Evolutionary conservation across 1,284 basidiomycete genomes (phyloP).

Genomic region (Apiotrichum montevideense): DNA sequence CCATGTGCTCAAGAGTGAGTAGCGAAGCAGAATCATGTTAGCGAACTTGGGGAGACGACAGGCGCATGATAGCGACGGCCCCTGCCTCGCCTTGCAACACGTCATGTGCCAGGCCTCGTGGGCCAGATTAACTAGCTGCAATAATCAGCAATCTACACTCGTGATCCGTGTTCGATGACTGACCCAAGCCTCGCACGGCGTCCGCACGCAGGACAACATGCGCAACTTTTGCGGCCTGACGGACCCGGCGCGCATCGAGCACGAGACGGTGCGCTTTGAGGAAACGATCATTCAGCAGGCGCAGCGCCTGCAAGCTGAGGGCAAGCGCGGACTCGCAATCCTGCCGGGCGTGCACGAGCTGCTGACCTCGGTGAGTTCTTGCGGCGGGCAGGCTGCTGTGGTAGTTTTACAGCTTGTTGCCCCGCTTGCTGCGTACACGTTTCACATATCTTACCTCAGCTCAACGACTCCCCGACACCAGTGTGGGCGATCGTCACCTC

Average conservation of each 20-base stretch:
- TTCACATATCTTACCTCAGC: conserved; percentile 46
- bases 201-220: conserved; percentile 64
- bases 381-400: too few relatives aligned
- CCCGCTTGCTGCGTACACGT: background rate
- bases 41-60: too few relatives aligned
- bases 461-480: conserved; percentile 64
- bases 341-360: conserved; percentile 40
- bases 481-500: conserved; percentile 75
- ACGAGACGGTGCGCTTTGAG: conserved; percentile 38
- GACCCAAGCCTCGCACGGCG: conserved; percentile 62
- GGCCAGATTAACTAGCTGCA: background rate
- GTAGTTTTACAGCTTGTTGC: background rate
- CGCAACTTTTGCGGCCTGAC: conserved; percentile 60
- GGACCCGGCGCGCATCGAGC: conserved; percentile 54
- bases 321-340: conserved; percentile 40
- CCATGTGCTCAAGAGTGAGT: conserved; percentile 42
- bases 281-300: conserved; percentile 42
- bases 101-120: background rate
- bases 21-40: background rate
- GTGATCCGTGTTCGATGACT: background rate
- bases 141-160: background rate
- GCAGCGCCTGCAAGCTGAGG: conserved; percentile 33
- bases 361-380: conserved; percentile 29
- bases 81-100: background rate
- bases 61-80: background rate